Conservation (phyloP, 2,329 filamentous ascomycete species). For the Penicillium sp. region DNA sequence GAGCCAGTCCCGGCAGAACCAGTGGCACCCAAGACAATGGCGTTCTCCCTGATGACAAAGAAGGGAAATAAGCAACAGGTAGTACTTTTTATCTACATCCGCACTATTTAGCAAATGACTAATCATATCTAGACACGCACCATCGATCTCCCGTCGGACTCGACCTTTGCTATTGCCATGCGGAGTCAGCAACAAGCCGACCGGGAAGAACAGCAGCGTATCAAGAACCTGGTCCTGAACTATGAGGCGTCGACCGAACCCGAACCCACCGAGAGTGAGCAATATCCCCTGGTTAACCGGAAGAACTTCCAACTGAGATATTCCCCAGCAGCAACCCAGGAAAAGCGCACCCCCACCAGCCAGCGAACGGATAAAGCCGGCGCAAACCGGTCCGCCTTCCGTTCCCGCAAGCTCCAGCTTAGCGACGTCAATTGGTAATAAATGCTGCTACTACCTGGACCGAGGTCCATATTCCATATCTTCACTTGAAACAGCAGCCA, state of each 20-base stretch:
- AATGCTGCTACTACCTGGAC: constrained; percentile 1
- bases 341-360: constrained; percentile 45
- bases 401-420: constrained; percentile 84
- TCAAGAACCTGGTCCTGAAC: constrained; percentile 96
- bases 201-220: constrained; percentile 93
- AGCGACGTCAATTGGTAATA: constrained; percentile 97
- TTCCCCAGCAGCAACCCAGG: constrained; percentile 28
- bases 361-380: constrained; percentile 55
- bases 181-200: constrained; percentile 93
- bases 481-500: constrained; percentile 3
- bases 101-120: constrained; percentile 1
- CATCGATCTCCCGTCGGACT: constrained; percentile 82
- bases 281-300: constrained; percentile 33
- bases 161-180: constrained; percentile 93
- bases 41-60: constrained; percentile 93
- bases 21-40: constrained; percentile 67
- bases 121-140: constrained; percentile 68
- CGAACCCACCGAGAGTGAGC: constrained; percentile 75
- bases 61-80: constrained; percentile 94
- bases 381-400: constrained; percentile 70
- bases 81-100: constrained; percentile 17
- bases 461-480: constrained; percentile 1
- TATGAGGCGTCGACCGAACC: constrained; percentile 84
- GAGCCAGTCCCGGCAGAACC: constrained; percentile 26
- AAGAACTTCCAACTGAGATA: constrained; percentile 19